Conservation (phyloP, 805 yeast species). For the Tetrapisispora nanseiensis region DNA sequence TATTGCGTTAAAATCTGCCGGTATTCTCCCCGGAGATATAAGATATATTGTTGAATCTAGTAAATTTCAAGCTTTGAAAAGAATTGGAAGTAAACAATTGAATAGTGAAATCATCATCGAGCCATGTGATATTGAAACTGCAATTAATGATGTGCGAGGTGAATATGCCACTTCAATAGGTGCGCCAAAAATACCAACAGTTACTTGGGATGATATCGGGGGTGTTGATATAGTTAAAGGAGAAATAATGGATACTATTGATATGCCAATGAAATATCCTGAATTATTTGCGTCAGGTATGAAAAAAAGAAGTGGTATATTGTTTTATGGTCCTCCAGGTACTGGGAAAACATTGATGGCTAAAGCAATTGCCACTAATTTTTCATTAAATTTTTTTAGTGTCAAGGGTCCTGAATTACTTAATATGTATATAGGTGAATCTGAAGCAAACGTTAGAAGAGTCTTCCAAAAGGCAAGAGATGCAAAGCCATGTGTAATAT, state of each 20-base stretch:
- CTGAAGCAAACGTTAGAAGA: conserved; percentile 91
- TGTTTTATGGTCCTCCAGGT: conserved; percentile 98
- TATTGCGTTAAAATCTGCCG: conserved; percentile 82
- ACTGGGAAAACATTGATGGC: conserved; percentile 95
- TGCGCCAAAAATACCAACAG: conserved; percentile 92
- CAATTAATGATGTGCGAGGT: conserved; percentile 67
- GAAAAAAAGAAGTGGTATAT: conserved; percentile 86
- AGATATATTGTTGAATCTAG: conserved; percentile 61
- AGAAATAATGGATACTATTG: conserved; percentile 91
- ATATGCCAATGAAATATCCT: conserved; percentile 89
- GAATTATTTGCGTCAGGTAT: conserved; percentile 80
- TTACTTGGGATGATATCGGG: conserved; percentile 95
- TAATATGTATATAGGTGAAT: conserved; percentile 97
- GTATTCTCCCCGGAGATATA: conserved; percentile 78
- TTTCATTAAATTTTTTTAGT: conserved; percentile 86
- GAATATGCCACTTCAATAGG: conserved; percentile 92
- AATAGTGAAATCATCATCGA: conserved; percentile 20
- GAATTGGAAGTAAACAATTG: conserved; percentile 4
- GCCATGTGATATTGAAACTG: conserved; percentile 41
- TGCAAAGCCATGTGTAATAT: conserved; percentile 94
- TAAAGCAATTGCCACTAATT: conserved; percentile 93
- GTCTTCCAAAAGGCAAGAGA: conserved; percentile 93
- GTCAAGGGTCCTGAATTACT: conserved; percentile 95
- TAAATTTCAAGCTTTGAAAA: conserved; percentile 41
- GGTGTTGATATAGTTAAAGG: conserved; percentile 85